Conservation (phyloP, 352 stramenopile genomes). For the Peronospora farinosa region DNA sequence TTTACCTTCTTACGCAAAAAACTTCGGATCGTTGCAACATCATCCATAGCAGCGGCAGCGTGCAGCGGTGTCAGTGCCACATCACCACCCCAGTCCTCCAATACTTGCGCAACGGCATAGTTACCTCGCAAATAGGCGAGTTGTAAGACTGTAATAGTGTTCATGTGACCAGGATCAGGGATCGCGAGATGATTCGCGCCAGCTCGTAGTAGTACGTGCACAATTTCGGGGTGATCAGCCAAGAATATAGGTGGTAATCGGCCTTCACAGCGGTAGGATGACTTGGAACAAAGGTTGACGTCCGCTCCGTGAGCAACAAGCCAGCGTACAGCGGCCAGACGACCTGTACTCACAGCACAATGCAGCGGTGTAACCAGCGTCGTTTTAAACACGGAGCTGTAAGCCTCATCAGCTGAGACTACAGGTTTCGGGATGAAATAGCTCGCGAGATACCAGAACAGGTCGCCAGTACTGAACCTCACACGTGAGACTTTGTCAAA, state of each 20-base stretch:
- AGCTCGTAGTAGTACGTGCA: slow-evolving; percentile 53
- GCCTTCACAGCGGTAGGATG: slow-evolving; percentile 57
- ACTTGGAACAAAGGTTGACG: slow-evolving; percentile 74
- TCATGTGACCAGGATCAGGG: slow-evolving; percentile 75
- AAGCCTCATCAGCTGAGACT: slow-evolving; percentile 53
- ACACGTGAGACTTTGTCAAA: slow-evolving; percentile 80
- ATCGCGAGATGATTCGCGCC: slow-evolving; percentile 76
- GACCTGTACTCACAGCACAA: slow-evolving; percentile 71
- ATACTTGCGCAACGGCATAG: slow-evolving; percentile 69
- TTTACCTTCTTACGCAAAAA: slow-evolving; percentile 68
- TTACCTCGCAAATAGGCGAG: slow-evolving; percentile 74
- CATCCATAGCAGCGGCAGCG: slow-evolving; percentile 62
- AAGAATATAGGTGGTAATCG: slow-evolving; percentile 74
- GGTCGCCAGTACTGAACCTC: slow-evolving; percentile 66
- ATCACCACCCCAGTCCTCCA: slow-evolving; percentile 80
- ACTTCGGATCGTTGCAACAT: slow-evolving; percentile 49
- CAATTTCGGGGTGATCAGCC: slow-evolving; percentile 74
- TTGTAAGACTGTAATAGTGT: slow-evolving; percentile 81
- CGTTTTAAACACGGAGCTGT: slow-evolving; percentile 61
- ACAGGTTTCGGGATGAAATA: slow-evolving; percentile 69
- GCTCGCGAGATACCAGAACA: slow-evolving; percentile 78
- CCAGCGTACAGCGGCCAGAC: slow-evolving; percentile 65
- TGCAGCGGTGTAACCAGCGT: slow-evolving; percentile 71
- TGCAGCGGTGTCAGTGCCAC: slow-evolving; percentile 76
- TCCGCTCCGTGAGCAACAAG: slow-evolving; percentile 63